phyloP scores from a whole-genome alignment of 306 rosid species.

The Rubus parviflorus region DNA sequence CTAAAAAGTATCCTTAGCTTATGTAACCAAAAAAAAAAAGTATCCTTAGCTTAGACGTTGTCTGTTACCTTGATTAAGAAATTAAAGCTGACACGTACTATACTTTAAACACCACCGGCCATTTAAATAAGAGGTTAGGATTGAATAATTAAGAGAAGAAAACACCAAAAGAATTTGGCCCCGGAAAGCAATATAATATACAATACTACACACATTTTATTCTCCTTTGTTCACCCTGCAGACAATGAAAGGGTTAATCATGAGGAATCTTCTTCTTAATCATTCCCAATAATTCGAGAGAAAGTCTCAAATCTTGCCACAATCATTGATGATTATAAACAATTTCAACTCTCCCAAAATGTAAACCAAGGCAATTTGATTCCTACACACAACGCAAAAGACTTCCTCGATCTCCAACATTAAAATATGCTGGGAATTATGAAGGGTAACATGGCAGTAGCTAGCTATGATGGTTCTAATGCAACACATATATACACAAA shows the following conservation, averaged over 20 bases:
- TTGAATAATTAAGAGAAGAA: neutral
- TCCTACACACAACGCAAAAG: constrained; percentile 6
- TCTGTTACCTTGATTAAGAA: neutral
- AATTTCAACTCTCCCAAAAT: constrained; percentile 14
- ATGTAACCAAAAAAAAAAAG: no score
- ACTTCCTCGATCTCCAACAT: neutral
- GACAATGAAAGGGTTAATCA: constrained; percentile 20
- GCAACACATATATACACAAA: neutral
- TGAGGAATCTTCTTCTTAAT: constrained; percentile 4
- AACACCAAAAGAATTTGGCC: constrained; percentile 10
- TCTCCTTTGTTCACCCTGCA: neutral
- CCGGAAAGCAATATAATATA: neutral
- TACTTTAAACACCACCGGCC: neutral
- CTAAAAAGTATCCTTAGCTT: neutral
- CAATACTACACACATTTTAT: neutral
- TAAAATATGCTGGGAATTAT: constrained; percentile 15
- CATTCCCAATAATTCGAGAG: constrained; percentile 12
- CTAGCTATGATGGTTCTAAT: neutral
- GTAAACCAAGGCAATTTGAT: constrained; percentile 14
- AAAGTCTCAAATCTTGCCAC: constrained; percentile 20
- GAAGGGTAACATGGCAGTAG: constrained; percentile 24
- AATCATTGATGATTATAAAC: constrained; percentile 16
- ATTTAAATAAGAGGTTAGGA: neutral
- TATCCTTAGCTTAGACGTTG: neutral
- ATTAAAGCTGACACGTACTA: neutral